Conservation (phyloP, 1,284 basidiomycete genomes). For the Trichosporon coremiiforme region DNA sequence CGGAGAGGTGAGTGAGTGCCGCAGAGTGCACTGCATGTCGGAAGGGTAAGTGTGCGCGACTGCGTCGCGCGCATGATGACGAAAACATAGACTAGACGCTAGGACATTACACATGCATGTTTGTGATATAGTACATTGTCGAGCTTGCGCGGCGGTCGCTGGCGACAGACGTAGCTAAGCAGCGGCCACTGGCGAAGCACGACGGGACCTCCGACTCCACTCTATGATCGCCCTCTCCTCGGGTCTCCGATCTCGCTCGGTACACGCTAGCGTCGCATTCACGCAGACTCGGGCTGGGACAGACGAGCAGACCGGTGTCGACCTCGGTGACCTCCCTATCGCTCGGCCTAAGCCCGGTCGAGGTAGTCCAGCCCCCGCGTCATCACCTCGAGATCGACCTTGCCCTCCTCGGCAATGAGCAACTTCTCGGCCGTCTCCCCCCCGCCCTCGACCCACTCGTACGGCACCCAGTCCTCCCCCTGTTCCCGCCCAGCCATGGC, state of each 20-base stretch:
- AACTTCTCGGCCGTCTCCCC: slow-evolving; percentile 39
- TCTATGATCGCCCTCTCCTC: too few species aligned
- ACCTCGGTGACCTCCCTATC: too few species aligned
- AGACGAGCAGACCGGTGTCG: too few species aligned
- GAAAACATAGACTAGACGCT: slow-evolving; percentile 7
- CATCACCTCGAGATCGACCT: slow-evolving; percentile 42
- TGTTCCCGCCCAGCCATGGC: slow-evolving; percentile 43
- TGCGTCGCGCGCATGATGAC: background rate
- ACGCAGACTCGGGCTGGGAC: too few species aligned
- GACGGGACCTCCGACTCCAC: too few species aligned
- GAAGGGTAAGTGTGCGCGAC: background rate
- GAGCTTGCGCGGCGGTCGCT: too few species aligned
- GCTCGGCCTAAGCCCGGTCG: slow-evolving; percentile 28
- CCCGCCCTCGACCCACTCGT: slow-evolving; percentile 43
- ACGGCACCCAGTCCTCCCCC: slow-evolving; percentile 52
- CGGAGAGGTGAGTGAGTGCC: too few species aligned
- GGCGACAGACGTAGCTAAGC: too few species aligned
- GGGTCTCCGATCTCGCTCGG: too few species aligned
- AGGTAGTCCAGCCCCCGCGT: slow-evolving; percentile 50
- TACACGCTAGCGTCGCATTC: too few species aligned
- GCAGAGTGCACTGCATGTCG: too few species aligned
- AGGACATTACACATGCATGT: slow-evolving; percentile 9
- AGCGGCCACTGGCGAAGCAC: too few species aligned
- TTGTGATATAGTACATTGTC: background rate
- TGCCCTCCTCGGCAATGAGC: slow-evolving; percentile 41